Conservation (phyloP, 1,284 basidiomycete genomes). For the Golubevia sp. region DNA sequence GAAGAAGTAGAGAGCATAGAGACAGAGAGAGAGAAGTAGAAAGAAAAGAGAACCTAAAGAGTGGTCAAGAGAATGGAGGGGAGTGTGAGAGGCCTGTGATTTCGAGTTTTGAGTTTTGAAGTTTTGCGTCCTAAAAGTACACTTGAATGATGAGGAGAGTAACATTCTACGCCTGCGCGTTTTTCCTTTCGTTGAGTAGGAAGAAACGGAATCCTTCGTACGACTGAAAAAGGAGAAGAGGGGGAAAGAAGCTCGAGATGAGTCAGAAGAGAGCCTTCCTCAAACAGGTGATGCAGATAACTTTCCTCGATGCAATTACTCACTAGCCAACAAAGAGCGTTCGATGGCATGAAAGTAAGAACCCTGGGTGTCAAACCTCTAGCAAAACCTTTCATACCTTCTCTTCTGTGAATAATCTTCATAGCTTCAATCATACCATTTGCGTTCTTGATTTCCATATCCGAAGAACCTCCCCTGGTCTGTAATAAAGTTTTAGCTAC, state of each 20-base stretch:
- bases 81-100: too few species aligned
- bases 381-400: slow-evolving; percentile 82
- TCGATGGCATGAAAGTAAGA: slow-evolving; percentile 94
- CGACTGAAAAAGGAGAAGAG: slow-evolving; percentile 16
- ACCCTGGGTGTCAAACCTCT: slow-evolving; percentile 89
- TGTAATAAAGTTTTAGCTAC: slow-evolving; percentile 98
- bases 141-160: too few species aligned
- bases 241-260: not conserved
- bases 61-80: too few species aligned
- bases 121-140: too few species aligned
- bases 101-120: too few species aligned
- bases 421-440: slow-evolving; percentile 87
- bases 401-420: slow-evolving; percentile 81
- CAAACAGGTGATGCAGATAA: too few species aligned
- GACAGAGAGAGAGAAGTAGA: too few species aligned
- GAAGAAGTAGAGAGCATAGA: too few species aligned
- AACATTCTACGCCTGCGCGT: not conserved
- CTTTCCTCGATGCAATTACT: too few species aligned
- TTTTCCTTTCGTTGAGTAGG: slow-evolving; percentile 33
- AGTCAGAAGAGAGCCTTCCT: not conserved
- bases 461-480: slow-evolving; percentile 82
- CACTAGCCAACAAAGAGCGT: slow-evolving; percentile 89
- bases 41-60: too few species aligned
- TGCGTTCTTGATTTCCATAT: slow-evolving; percentile 80
- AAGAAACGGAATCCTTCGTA: slow-evolving; percentile 60